Percentiles rank a stretch among this genome's conserved stretches.
phyloP scores from a whole-genome alignment of 495 filamentous ascomycete genomes.

The Neurospora hispaniola region DNA sequence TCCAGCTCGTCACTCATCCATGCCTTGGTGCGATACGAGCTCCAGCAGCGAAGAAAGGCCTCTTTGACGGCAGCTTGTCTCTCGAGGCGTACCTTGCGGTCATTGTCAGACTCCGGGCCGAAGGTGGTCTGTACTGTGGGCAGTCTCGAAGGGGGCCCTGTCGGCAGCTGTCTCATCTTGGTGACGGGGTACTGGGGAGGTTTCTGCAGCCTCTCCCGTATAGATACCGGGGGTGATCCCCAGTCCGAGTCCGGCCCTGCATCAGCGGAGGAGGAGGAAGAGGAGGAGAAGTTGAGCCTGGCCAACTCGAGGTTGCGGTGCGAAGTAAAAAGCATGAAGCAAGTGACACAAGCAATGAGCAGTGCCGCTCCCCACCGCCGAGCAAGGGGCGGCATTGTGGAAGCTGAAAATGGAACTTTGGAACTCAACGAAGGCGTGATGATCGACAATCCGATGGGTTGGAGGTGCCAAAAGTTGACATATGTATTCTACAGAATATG shows the following conservation, averaged over 20 bases:
- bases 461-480: not conserved
- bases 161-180: conserved; percentile 60
- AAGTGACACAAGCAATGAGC: not conserved
- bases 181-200: conserved; percentile 49
- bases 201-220: conserved; percentile 10
- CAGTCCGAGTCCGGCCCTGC: not conserved
- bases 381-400: not conserved
- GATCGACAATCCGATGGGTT: not conserved
- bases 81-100: conserved; percentile 30
- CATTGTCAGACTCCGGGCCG: conserved; percentile 18
- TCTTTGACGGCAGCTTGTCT: conserved; percentile 45
- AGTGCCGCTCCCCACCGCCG: not conserved
- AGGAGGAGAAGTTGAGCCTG: not conserved
- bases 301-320: not conserved
- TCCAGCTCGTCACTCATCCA: conserved; percentile 70
- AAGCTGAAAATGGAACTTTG: not conserved
- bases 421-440: not conserved
- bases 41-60: conserved; percentile 66
- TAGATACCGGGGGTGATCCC: not conserved
- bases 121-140: conserved; percentile 58
- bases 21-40: conserved; percentile 62
- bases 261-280: not conserved
- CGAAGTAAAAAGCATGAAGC: not conserved
- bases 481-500: not conserved
- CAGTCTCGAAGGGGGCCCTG: conserved; percentile 49